A percentile compares a stretch with the other conserved stretches of the same genome.
Evolutionary conservation across 495 filamentous ascomycete species (phyloP).

Genomic region (Neurospora tetraspora): DNA sequence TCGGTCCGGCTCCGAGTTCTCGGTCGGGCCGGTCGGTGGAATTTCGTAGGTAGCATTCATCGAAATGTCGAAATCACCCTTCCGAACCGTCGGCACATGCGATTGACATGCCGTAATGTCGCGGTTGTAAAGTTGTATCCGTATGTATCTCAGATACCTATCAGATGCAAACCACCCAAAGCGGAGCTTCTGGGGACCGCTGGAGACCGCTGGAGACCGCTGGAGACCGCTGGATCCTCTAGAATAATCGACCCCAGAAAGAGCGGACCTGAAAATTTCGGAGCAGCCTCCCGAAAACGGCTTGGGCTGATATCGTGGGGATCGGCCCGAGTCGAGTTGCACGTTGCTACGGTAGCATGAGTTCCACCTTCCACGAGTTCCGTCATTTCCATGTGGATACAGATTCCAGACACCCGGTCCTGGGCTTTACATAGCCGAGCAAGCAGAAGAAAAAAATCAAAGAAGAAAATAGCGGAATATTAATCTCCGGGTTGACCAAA

Average conservation of each 20-base stretch:
- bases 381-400: background rate
- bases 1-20: background rate
- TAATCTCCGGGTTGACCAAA: background rate
- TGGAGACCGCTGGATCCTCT: background rate
- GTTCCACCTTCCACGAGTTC: background rate
- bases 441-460: background rate
- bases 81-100: background rate
- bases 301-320: background rate
- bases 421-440: background rate
- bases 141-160: background rate
- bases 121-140: background rate
- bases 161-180: background rate
- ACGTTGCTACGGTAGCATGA: background rate
- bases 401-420: background rate
- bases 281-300: background rate
- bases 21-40: background rate
- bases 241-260: background rate
- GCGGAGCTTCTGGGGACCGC: background rate
- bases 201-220: background rate
- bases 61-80: background rate
- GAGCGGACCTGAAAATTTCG: background rate
- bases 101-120: background rate
- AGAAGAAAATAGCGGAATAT: background rate
- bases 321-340: background rate
- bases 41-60: background rate